Evolutionary conservation across 2,329 filamentous ascomycete genomes (phyloP).

Genomic region (Scleromitrula shiraiana): DNA sequence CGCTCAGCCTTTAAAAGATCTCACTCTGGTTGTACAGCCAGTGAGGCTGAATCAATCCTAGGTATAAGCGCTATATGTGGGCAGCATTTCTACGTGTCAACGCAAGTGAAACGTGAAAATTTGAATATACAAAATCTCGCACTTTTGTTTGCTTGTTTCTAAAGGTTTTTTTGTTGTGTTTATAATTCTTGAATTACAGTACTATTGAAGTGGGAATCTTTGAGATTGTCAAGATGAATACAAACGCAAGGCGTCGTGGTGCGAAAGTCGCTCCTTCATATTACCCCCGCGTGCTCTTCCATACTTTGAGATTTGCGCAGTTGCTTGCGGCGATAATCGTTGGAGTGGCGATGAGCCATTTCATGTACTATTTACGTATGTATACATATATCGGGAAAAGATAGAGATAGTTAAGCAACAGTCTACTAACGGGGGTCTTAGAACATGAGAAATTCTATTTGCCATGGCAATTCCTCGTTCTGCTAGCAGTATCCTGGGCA

Average conservation of each 20-base stretch:
- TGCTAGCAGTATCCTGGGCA: constrained; percentile 20
- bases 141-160: no score
- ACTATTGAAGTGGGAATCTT: not conserved
- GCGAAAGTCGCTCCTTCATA: constrained; percentile 21
- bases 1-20: no score
- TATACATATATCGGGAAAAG: not conserved
- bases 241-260: constrained; percentile 1
- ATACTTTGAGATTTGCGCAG: constrained; percentile 22
- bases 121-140: no score
- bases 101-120: no score
- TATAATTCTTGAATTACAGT: not conserved
- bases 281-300: constrained; percentile 24
- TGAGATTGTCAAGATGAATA: constrained; percentile 1
- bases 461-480: constrained; percentile 27
- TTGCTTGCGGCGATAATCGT: constrained; percentile 21
- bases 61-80: no score
- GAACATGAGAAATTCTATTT: constrained; percentile 18
- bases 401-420: no score
- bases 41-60: no score
- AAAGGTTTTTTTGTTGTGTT: not conserved
- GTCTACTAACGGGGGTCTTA: constrained; percentile 1
- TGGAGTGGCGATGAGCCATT: constrained; percentile 24
- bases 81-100: no score
- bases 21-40: no score
- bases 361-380: constrained; percentile 26